These are phyloP conservation scores for Verruconis gallopava DNA, from an alignment of 2,329 filamentous ascomycete species.

Conservation along the genomic window DNA sequence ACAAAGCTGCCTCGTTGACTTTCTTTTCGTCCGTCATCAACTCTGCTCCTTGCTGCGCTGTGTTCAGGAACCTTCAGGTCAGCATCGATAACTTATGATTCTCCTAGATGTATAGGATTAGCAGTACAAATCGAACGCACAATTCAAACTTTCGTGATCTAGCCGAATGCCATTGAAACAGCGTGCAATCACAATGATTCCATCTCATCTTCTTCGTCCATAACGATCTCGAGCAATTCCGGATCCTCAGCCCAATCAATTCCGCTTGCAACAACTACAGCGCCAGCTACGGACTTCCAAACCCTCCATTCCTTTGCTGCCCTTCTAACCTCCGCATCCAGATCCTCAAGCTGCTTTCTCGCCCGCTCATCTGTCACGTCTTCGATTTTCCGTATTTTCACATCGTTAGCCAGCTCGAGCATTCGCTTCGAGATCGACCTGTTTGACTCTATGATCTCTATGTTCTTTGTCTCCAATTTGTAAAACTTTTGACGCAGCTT, in stretches of 20 bases:
- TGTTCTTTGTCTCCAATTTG: constrained; percentile 10
- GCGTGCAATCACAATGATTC: too few relatives aligned
- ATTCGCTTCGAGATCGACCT: constrained; percentile 33
- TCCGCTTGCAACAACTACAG: constrained; percentile 67
- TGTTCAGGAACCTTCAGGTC: too few relatives aligned
- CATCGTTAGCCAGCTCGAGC: constrained; percentile 47
- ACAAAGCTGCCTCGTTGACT: too few relatives aligned
- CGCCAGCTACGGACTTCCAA: constrained; percentile 67
- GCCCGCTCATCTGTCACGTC: constrained; percentile 41
- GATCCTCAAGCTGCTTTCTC: constrained; percentile 41
- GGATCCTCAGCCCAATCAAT: constrained; percentile 67
- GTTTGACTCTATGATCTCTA: constrained; percentile 47
- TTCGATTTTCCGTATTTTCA: constrained; percentile 39
- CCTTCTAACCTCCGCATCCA: constrained; percentile 47
- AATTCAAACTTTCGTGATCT: too few relatives aligned
- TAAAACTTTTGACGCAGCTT: neutral
- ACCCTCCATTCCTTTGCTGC: constrained; percentile 58
- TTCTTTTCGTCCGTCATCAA: too few relatives aligned
- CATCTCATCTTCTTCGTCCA: constrained; percentile 47
- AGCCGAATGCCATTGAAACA: too few relatives aligned
- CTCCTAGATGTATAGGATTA: too few relatives aligned
- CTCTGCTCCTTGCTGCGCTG: too few relatives aligned
- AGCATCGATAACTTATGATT: too few relatives aligned
- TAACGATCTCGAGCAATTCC: constrained; percentile 53
- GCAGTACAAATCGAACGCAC: too few relatives aligned